Conservation (phyloP, 2,329 filamentous ascomycete species). For the Nothomitra cinnamomea region DNA sequence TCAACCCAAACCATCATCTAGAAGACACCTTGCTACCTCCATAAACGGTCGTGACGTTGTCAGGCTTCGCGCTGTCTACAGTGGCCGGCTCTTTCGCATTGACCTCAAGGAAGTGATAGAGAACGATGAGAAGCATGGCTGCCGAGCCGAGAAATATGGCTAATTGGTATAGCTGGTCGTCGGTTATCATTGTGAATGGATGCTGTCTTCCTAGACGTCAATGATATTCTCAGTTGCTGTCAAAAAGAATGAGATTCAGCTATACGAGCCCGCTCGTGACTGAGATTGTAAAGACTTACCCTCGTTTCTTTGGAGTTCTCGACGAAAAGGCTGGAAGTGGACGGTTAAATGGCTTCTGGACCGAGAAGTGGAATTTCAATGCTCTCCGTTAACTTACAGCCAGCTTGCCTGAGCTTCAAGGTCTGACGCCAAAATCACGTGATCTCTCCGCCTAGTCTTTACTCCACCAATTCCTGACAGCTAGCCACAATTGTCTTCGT, state of each 20-base stretch:
- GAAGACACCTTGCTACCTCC: neutral
- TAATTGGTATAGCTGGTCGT: constrained; percentile 76
- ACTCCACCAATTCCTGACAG: too few species aligned
- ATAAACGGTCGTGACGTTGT: neutral
- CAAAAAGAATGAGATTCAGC: too few species aligned
- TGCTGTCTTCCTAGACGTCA: neutral
- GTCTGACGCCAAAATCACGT: neutral
- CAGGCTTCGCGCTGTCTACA: neutral
- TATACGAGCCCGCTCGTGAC: too few species aligned
- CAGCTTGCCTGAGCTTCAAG: too few species aligned
- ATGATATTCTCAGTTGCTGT: too few species aligned
- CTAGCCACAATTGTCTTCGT: too few species aligned
- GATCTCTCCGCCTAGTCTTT: neutral
- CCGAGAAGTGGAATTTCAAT: neutral
- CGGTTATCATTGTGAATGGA: constrained; percentile 70
- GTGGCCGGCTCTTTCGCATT: constrained; percentile 46
- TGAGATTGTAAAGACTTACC: too few species aligned
- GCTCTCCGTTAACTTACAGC: too few species aligned
- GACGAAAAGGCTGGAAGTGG: too few species aligned
- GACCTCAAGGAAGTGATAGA: constrained; percentile 94
- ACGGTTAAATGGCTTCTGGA: neutral
- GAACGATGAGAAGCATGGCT: constrained; percentile 79
- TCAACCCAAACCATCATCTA: neutral
- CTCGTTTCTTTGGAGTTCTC: too few species aligned
- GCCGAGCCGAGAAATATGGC: constrained; percentile 83